Base-by-base conservation (phyloP, 2,329 filamentous ascomycete genomes). In the Rosellinia necatrix region DNA sequence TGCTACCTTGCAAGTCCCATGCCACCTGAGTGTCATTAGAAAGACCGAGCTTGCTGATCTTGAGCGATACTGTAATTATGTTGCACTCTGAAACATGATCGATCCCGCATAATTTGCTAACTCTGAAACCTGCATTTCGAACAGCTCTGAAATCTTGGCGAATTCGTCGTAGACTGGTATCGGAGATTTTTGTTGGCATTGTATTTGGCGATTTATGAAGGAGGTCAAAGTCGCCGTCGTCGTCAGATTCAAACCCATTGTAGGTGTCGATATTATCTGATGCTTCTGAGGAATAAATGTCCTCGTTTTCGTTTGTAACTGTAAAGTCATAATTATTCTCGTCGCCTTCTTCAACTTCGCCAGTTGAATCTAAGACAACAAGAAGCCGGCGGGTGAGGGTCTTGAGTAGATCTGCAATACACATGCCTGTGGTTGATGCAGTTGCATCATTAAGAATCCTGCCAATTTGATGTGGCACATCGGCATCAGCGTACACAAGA, bases 1-100 rank as follows among this genome's bases (percentile, higher is more conserved):
- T 87, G 0, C 78, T 72, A 0, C 78, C 73, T 12, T 81, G 73
- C 9, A 96, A 70, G 57, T 87, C 81, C 92, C 92, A 96, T 1
- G 91, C 89, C 66, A 88, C 80, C 71, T 91, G 82, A 0, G 85
- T 86, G 66, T 92, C 89, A 32, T 87, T 80, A 0, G 90, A 88
- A 10, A 96, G 82, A 0, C 82, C 85, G 1, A 96, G 81, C 64
- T 88, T 89, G 3, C 80, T 76, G 25, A 90, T 82, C 3, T 84
- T 85, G 25, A 89, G 81, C 0, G 91, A 91, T 2, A 94, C 72
- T 4, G 84, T 85, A 15, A 94, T 71, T 3, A 81, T 76, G 56
- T 75, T 79, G 9, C 74, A 73, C 1, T 75, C 68, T 21, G 78
- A 70, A 1, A 64, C 49, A 3, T 69, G 62, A 24, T 67, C 68